Evolutionary conservation across 2,329 filamentous ascomycete genomes (phyloP).

Genomic region (Colletotrichum graminicola): DNA sequence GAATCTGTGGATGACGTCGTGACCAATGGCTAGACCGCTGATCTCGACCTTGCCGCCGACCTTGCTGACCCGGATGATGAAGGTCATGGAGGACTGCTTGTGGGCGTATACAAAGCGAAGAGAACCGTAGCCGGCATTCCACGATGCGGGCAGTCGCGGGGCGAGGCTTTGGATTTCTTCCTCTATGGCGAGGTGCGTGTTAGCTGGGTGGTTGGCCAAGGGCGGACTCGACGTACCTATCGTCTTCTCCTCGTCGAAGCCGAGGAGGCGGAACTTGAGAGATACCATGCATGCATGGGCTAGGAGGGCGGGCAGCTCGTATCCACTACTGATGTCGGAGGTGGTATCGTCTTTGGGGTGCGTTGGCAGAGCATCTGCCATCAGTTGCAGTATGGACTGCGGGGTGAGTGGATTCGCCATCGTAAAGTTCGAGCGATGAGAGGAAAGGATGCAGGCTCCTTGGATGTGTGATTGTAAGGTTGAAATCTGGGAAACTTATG

Average conservation of each 20-base stretch:
- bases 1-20: constrained; percentile 84
- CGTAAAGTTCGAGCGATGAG: neutral
- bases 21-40: constrained; percentile 81
- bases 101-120: constrained; percentile 91
- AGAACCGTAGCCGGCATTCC: constrained; percentile 80
- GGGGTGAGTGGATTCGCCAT: constrained; percentile 55
- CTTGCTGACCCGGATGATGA: constrained; percentile 83
- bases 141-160: constrained; percentile 77
- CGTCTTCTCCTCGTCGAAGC: constrained; percentile 85
- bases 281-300: constrained; percentile 85
- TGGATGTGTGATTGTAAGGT: constrained; percentile 11
- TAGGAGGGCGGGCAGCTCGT: constrained; percentile 87
- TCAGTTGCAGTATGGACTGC: constrained; percentile 63
- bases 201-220: neutral
- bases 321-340: constrained; percentile 76
- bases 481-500: neutral
- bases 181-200: constrained; percentile 56
- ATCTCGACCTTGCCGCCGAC: constrained; percentile 88
- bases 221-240: constrained; percentile 65
- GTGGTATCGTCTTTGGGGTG: constrained; percentile 64
- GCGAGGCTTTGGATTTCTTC: constrained; percentile 68
- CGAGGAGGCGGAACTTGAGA: constrained; percentile 83
- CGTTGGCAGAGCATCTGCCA: constrained; percentile 71
- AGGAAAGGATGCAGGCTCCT: neutral
- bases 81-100: constrained; percentile 85